phyloP scores from a whole-genome alignment of 306 rosid genomes.

The Pueraria montana region DNA sequence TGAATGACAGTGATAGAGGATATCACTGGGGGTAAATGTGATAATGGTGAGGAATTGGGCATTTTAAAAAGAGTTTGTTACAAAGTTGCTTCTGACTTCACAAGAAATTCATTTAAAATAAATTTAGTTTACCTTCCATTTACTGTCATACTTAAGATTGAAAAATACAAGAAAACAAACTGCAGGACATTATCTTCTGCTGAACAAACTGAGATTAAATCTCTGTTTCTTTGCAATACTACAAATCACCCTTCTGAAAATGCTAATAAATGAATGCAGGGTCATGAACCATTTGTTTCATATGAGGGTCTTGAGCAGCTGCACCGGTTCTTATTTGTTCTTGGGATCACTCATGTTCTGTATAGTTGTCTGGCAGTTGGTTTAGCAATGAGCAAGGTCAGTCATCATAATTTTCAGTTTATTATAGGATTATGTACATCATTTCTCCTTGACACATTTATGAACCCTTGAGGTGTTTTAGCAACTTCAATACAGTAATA shows the following conservation, averaged over 20 bases:
- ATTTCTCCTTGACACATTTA: slow-evolving; percentile 24
- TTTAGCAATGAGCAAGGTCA: slow-evolving; percentile 94
- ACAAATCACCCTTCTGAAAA: slow-evolving; percentile 14
- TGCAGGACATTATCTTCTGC: slow-evolving; percentile 1
- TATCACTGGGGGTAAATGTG: too few relatives aligned
- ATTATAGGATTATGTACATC: not conserved
- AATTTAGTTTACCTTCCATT: not conserved
- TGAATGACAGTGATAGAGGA: not conserved
- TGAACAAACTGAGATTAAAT: slow-evolving; percentile 29
- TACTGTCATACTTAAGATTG: not conserved
- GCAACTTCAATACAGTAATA: not conserved
- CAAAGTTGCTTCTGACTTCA: not conserved
- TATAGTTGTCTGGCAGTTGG: slow-evolving; percentile 95
- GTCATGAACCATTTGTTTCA: slow-evolving; percentile 96
- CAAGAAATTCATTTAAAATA: not conserved
- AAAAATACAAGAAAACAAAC: not conserved
- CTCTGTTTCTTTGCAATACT: not conserved
- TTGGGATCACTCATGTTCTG: slow-evolving; percentile 93
- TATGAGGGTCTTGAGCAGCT: slow-evolving; percentile 97
- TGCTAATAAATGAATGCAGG: slow-evolving; percentile 63
- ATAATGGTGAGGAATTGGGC: too few relatives aligned
- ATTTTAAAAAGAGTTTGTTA: not conserved
- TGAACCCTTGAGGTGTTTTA: slow-evolving; percentile 1
- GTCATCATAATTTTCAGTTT: slow-evolving; percentile 31
- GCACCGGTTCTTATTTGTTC: slow-evolving; percentile 93